Evolutionary conservation across 2,329 filamentous ascomycete species (phyloP), one percentile per base, ranked within the genome.

Genomic region (Polychaeton citri): DNA sequence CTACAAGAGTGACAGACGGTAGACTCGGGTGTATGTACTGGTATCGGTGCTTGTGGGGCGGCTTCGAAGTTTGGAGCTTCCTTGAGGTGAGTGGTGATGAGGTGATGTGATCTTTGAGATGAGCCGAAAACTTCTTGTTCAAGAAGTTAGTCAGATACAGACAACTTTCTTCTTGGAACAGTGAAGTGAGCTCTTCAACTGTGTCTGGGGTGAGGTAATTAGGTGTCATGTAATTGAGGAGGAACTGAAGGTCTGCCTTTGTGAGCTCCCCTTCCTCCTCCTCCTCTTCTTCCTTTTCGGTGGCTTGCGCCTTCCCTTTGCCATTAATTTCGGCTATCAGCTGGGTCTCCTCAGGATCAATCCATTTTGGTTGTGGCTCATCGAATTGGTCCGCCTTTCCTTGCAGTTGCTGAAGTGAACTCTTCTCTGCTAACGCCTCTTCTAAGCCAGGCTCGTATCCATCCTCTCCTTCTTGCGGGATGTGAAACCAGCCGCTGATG

Each of bases 401-500:
- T 61, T 95, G 85, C 19, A 98, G 68, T 62, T 96, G 88, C 61
- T 86, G 84, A 45, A 96, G 69, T 50, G 86, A 87, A 59, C 87
- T 96, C 60, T 85, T 85, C 57, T 85, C 79, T 9, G 83, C 84
- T 43, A 92, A 74, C 55, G 79, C 81, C 64, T 92, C 85, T 58
- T 96, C 88, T 37, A 90, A 71, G 3, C 88, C 90, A 54, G 81
- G 68, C 48, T 93, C 76, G 50, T 81, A 98, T 30, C 90, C 90
- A 18, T 93, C 85, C 59, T 98, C 90, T 38, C 88, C 88, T 48
- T 82, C 64, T 61, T 98, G 90, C 0, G 90, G 90, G 44, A 98
- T 96, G 60, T 98, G 90, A 59, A 92, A 98, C 90, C 90, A 98
- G 35, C 90, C 90, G 55, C 85, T 94, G 54, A 98, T 94, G 34